Evolutionary conservation across 441 rosid genomes (phyloP).

Genomic region (Erodium trifolium): DNA sequence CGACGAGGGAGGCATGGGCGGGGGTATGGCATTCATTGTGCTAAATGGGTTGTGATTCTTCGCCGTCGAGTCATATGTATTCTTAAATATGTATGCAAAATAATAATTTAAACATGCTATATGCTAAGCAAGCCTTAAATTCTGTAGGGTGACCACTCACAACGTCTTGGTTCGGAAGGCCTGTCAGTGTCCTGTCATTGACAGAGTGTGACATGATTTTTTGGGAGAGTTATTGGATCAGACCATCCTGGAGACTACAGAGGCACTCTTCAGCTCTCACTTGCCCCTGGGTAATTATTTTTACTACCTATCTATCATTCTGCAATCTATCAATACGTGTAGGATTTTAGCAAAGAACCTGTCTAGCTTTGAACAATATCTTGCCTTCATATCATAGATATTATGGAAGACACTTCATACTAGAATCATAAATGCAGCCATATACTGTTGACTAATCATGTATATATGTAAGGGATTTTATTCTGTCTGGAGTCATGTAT

Average conservation of each 20-base stretch:
- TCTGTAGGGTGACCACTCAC: conserved; percentile 82
- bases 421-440: background rate
- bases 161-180: conserved; percentile 71
- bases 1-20: too few relatives aligned
- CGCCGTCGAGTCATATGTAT: too few relatives aligned
- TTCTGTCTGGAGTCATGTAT: background rate
- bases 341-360: background rate
- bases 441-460: background rate
- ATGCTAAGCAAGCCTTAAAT: conserved; percentile 9
- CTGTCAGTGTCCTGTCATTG: conserved; percentile 54
- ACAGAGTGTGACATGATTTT: conserved; percentile 77
- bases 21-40: too few relatives aligned
- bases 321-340: background rate
- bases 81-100: too few relatives aligned
- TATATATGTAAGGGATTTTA: background rate
- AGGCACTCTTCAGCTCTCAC: conserved; percentile 73
- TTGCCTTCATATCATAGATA: background rate
- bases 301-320: conserved; percentile 6
- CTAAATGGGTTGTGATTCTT: too few relatives aligned
- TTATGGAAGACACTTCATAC: background rate
- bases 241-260: conserved; percentile 70
- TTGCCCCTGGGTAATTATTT: conserved; percentile 63
- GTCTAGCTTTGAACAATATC: background rate
- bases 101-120: background rate
- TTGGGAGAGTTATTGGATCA: conserved; percentile 50